Conservation (phyloP, 768 basidiomycete genomes). For the Boletus subcaerulescens region DNA sequence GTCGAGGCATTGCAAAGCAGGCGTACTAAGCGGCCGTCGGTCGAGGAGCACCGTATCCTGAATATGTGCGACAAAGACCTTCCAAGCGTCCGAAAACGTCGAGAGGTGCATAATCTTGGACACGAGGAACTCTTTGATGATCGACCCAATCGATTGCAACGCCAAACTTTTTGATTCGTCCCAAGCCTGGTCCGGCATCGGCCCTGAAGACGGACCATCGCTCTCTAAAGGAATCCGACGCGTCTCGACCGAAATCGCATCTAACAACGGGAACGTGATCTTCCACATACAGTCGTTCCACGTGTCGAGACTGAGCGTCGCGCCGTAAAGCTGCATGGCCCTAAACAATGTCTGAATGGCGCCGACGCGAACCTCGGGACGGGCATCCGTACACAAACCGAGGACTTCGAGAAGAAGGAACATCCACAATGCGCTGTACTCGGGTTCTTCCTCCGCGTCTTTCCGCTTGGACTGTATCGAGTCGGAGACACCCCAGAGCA, state of each 20-base stretch:
- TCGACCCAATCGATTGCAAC: constrained; percentile 76
- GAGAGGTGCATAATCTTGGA: constrained; percentile 70
- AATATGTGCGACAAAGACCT: constrained; percentile 69
- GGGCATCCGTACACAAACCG: constrained; percentile 73
- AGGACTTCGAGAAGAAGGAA: constrained; percentile 82
- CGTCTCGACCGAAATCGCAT: constrained; percentile 59
- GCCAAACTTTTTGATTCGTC: constrained; percentile 88
- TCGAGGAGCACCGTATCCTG: constrained; percentile 68
- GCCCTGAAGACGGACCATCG: constrained; percentile 7
- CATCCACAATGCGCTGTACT: constrained; percentile 92
- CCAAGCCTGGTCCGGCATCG: constrained; percentile 52
- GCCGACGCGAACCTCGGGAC: constrained; percentile 87
- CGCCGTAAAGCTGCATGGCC: constrained; percentile 90
- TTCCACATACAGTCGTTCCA: constrained; percentile 95
- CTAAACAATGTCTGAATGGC: constrained; percentile 96
- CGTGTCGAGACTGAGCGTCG: constrained; percentile 72
- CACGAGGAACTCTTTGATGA: constrained; percentile 77
- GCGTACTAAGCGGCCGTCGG: constrained; percentile 66
- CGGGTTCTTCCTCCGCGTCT: constrained; percentile 54
- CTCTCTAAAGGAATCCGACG: constrained; percentile 33
- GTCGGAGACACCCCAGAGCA: constrained; percentile 96
- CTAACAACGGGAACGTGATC: constrained; percentile 83
- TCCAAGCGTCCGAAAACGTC: constrained; percentile 71
- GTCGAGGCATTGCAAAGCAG: constrained; percentile 83
- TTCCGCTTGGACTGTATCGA: constrained; percentile 86